A percentile compares a stretch with the other conserved stretches of the same genome.
Evolutionary conservation across 306 rosid species (phyloP).

Genomic region (Dryas octopetala): DNA sequence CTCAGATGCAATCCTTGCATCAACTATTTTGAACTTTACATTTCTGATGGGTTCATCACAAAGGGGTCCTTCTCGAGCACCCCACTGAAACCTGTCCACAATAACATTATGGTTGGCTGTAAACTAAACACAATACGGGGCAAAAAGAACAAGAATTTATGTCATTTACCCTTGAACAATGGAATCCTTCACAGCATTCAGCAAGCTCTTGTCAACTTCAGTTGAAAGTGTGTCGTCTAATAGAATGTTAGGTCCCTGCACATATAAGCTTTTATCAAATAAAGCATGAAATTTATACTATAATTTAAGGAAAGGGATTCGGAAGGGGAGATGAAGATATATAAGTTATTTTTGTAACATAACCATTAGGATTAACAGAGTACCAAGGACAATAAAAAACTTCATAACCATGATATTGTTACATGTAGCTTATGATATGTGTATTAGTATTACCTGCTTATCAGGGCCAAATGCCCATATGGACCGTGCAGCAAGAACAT

Average conservation of each 20-base stretch:
- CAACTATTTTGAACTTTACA: slow-evolving; percentile 97
- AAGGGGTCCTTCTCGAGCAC: slow-evolving; percentile 97
- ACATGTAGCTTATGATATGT: background rate
- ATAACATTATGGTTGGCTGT: slow-evolving; percentile 15
- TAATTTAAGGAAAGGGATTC: background rate
- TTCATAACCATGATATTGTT: background rate
- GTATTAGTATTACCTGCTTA: slow-evolving; percentile 62
- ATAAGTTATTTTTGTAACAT: background rate
- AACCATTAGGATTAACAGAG: slow-evolving; percentile 6
- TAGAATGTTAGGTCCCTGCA: slow-evolving; percentile 94
- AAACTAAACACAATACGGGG: slow-evolving; percentile 11
- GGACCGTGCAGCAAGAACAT: slow-evolving; percentile 94
- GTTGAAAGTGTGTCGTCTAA: slow-evolving; percentile 91
- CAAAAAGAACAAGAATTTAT: slow-evolving; percentile 7
- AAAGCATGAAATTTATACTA: background rate
- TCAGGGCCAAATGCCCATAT: slow-evolving; percentile 99
- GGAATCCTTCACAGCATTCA: slow-evolving; percentile 90
- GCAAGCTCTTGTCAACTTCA: slow-evolving; percentile 86
- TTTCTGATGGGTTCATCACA: slow-evolving; percentile 98
- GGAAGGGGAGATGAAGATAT: background rate
- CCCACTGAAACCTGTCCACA: slow-evolving; percentile 90
- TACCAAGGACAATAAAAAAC: background rate
- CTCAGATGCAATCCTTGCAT: slow-evolving; percentile 93
- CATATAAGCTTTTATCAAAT: slow-evolving; percentile 10
- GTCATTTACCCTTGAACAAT: slow-evolving; percentile 88